Evolutionary conservation across 495 filamentous ascomycete species (phyloP), one percentile per base, ranked within the genome.

Genomic region (Podospora appendiculata): DNA sequence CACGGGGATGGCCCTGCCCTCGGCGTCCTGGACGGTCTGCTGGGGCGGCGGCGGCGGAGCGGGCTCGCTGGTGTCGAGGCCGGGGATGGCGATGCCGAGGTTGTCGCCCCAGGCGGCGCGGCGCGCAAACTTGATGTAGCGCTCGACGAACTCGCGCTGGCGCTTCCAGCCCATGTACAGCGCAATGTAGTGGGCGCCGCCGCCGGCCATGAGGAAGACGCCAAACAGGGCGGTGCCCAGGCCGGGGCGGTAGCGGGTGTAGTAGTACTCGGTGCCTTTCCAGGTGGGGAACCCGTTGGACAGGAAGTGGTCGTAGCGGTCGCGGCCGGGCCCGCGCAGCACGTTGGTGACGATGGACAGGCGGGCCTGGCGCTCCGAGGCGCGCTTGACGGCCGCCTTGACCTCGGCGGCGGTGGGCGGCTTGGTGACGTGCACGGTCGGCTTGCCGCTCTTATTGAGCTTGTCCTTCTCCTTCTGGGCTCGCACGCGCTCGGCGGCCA

Each of bases 261-360:
- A 99, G 77, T 96, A 97, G 76, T 97, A 99, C 48, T 91, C 94
- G 14, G 93, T 96, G 35, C 94, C 93, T 67, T 87, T 88, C 93
- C 94, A 98, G 45, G 79, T 83, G 10, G 93, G 93, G 70, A 99
- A 99, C 17, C 93, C 93, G 70, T 96, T 89, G 60, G 75, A 78
- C 49, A 99, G 73, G 74, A 99, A 99, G 67, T 96, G 83, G 67
- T 99, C 91, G 67, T 99, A 99, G 48, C 94, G 87, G 60, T 87
- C 89, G 41, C 94, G 81, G 17, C 73, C 72, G 2, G 82, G 72
- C 1, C 92, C 90, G 49, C 87, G 84, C 17, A 99, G 82, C 59
- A 99, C 85, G 56, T 88, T 85, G 54, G 85, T 81, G 38, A 96
- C 83, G 60, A 91, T 79, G 58, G 86, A 85, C 18, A 97, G 76